These are phyloP conservation scores for Prunus campanulata DNA, from an alignment of 306 rosid species.

Conservation along the genomic window DNA sequence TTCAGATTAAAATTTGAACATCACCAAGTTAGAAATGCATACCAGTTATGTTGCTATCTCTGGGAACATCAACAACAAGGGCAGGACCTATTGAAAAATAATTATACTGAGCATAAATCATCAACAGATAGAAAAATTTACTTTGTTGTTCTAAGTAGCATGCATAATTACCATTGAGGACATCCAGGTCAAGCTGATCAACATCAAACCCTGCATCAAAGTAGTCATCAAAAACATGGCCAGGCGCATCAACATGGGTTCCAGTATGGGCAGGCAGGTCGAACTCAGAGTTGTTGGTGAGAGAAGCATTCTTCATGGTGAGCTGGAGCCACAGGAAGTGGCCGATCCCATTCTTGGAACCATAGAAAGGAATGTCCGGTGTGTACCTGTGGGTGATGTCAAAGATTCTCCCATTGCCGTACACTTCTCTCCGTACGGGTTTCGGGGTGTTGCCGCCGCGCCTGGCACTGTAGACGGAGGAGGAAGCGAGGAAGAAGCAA, in stretches of 20 bases:
- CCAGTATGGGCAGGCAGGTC: constrained; percentile 61
- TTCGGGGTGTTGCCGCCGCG: constrained; percentile 30
- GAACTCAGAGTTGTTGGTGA: constrained; percentile 45
- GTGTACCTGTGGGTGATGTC: constrained; percentile 53
- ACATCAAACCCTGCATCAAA: constrained; percentile 67
- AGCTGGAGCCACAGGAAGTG: constrained; percentile 48
- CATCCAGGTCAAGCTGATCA: constrained; percentile 56
- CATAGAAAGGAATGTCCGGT: constrained; percentile 52
- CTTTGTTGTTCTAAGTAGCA: not conserved
- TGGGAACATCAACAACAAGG: constrained; percentile 66
- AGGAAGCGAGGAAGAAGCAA: constrained; percentile 34
- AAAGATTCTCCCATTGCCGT: constrained; percentile 47
- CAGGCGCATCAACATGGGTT: constrained; percentile 72
- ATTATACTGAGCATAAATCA: not conserved
- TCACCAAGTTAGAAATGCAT: constrained; percentile 16
- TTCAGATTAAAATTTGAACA: not conserved
- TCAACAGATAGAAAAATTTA: not conserved
- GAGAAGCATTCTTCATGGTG: constrained; percentile 69
- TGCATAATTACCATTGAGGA: constrained; percentile 54
- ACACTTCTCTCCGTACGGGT: constrained; percentile 67
- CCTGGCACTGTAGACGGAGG: constrained; percentile 22
- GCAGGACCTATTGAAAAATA: constrained; percentile 50
- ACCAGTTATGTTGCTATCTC: constrained; percentile 70
- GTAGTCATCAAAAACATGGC: constrained; percentile 64
- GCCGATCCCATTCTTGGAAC: constrained; percentile 55